Conservation (phyloP, 2,329 filamentous ascomycete species). For the Fusarium sp. region DNA sequence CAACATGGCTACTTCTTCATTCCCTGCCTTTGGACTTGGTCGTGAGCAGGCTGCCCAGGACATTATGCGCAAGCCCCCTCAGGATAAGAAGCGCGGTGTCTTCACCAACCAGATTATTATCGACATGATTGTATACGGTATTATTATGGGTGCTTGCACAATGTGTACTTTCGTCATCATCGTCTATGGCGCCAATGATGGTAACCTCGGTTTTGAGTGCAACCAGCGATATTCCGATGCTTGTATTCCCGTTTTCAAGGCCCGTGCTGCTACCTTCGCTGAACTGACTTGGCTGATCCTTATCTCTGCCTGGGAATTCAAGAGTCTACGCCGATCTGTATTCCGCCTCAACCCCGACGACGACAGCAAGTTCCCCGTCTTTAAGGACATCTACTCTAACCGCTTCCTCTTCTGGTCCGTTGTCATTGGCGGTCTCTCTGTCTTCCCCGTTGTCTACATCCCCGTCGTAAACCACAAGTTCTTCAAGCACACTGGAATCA, state of each 20-base stretch:
- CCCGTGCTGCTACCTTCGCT: constrained; percentile 79
- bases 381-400: constrained; percentile 76
- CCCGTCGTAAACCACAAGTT: constrained; percentile 76
- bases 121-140: constrained; percentile 84
- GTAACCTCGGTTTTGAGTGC: constrained; percentile 70
- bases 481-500: constrained; percentile 78
- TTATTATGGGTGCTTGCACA: constrained; percentile 79
- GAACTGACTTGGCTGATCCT: constrained; percentile 80
- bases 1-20: constrained; percentile 90
- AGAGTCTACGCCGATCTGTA: constrained; percentile 77
- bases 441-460: constrained; percentile 79
- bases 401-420: constrained; percentile 78
- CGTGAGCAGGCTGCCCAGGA: constrained; percentile 81
- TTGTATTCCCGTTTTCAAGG: constrained; percentile 74
- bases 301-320: constrained; percentile 82
- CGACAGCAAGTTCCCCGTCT: constrained; percentile 64
- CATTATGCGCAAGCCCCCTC: constrained; percentile 84
- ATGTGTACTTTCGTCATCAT: constrained; percentile 75
- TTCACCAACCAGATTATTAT: constrained; percentile 83
- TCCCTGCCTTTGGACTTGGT: constrained; percentile 89
- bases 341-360: constrained; percentile 73
- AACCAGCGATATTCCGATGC: constrained; percentile 68
- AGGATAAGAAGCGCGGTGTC: constrained; percentile 74
- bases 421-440: constrained; percentile 68
- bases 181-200: constrained; percentile 67